Evolutionary conservation across 2,329 filamentous ascomycete genomes (phyloP).

Genomic region (Penicillium sp.): DNA sequence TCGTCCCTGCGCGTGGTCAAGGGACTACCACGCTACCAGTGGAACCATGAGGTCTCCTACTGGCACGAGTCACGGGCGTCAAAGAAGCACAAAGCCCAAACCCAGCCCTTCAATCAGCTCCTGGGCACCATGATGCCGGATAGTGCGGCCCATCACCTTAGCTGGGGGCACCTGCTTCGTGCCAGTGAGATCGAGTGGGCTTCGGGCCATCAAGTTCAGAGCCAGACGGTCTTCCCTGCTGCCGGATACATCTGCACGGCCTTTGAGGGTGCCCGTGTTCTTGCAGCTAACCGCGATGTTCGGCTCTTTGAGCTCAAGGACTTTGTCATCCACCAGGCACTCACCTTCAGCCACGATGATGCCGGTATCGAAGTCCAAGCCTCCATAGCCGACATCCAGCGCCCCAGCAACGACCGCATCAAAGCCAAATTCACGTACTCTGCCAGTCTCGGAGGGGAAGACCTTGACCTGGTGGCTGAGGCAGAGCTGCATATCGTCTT

Average conservation of each 20-base stretch:
- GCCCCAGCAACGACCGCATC: too few relatives aligned
- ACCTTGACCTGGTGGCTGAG: too few relatives aligned
- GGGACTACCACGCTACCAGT: conserved; percentile 18
- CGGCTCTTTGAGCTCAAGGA: conserved; percentile 19
- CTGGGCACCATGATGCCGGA: conserved; percentile 19
- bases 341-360: too few relatives aligned
- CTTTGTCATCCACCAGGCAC: conserved; percentile 22
- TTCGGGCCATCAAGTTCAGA: conserved; percentile 31
- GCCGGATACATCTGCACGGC: conserved; percentile 19
- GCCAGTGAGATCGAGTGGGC: conserved; percentile 34
- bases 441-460: too few relatives aligned
- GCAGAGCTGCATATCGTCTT: too few relatives aligned
- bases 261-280: conserved; percentile 1
- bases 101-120: conserved; percentile 16
- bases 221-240: conserved; percentile 30
- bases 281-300: conserved; percentile 22
- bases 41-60: conserved; percentile 23
- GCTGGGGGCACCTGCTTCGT: conserved; percentile 32
- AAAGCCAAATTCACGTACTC: too few relatives aligned
- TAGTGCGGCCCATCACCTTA: conserved; percentile 17
- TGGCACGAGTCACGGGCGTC: conserved; percentile 24
- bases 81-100: conserved; percentile 4
- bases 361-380: too few relatives aligned
- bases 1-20: background rate
- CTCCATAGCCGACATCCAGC: too few relatives aligned